These are phyloP conservation scores for Colletotrichum lupini DNA, from an alignment of 2,329 filamentous ascomycete species.

Conservation along the genomic window DNA sequence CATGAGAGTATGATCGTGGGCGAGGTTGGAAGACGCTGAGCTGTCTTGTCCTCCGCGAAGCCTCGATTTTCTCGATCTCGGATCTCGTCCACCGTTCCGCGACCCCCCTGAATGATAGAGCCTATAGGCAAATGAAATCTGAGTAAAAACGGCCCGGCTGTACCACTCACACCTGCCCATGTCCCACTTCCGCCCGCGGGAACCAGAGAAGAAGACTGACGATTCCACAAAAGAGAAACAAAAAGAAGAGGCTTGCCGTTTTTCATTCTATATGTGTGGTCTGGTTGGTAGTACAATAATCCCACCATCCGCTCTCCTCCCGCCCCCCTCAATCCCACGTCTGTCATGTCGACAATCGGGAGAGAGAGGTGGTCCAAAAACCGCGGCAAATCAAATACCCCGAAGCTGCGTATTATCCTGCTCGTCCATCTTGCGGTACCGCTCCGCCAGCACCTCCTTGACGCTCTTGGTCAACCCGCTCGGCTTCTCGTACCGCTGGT, in stretches of 20 bases:
- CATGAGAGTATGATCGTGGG: too few species aligned
- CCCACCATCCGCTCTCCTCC: neutral
- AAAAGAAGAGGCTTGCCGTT: slow-evolving; percentile 24
- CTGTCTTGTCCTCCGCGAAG: neutral
- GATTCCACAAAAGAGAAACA: slow-evolving; percentile 11
- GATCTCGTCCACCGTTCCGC: neutral
- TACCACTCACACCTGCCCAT: neutral
- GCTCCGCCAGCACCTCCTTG: slow-evolving; percentile 64
- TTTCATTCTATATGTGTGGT: slow-evolving; percentile 28
- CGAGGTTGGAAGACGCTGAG: neutral
- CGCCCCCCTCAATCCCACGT: neutral
- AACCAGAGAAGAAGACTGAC: neutral
- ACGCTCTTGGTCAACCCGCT: slow-evolving; percentile 58
- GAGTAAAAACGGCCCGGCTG: neutral
- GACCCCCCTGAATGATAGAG: slow-evolving; percentile 7
- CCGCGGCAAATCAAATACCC: slow-evolving; percentile 40
- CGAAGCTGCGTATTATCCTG: slow-evolving; percentile 57
- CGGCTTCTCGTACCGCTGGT: slow-evolving; percentile 61
- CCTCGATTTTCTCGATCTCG: neutral
- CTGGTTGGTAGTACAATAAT: slow-evolving; percentile 32
- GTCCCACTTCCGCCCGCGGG: neutral
- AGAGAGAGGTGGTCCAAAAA: too few species aligned
- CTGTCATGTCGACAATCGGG: neutral
- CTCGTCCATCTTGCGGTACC: slow-evolving; percentile 62
- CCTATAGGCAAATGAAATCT: neutral